Base-by-base conservation (phyloP, 768 basidiomycete genomes). In the Mycena polygramma region DNA sequence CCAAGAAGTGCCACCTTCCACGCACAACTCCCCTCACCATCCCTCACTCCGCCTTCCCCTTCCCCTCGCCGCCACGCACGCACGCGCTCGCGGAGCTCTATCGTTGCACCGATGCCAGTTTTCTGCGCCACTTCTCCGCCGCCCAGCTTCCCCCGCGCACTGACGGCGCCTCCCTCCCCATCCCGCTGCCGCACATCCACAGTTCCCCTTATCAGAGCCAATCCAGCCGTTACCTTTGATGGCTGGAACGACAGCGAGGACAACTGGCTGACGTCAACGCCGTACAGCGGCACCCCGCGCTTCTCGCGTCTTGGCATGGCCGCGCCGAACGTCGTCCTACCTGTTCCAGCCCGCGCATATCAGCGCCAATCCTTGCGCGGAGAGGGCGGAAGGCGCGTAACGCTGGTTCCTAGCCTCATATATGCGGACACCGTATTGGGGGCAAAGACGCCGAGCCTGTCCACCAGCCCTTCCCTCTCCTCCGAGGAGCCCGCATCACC, bases 281-380 rank as follows among this genome's bases (percentile, higher is more conserved):
- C 81, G 0, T 84, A 82, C 67, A 78, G 75, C 9, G 74, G 71
- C 9, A 84, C 80, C 2, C 86, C 86, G 6, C 79, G 78, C 30
- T 87, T 87, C 73, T 78, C 81, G 39, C 79, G 85, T 7, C 76
- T 84, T 41, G 77, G 82, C 17, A 74, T 86, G 13, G 69, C 78
- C 2, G 70, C 77, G 4, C 66, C 81, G 2, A 69, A 74, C 20
- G 81, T 86, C 19, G 79, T 86, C 10, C 77, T 87, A 45, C 86
- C 85, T n/a, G 69, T 85, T 4, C 77, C 82, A 24, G 82, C 82
- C 10, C 79, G 80, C 51, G 78, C 81, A 46, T 4, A 61, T 1
- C 61, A 46, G 52, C 61, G 69, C 1, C 46, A 57, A n/a, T 68
- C 66, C 2, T 2, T 70, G 17, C 72, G 69, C 39, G 65, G 72